Percentiles rank a stretch among this genome's conserved stretches.
These are phyloP conservation scores for Zizania palustris DNA, from an alignment of 202 grass and related monocot genomes.

Conservation along the genomic window DNA sequence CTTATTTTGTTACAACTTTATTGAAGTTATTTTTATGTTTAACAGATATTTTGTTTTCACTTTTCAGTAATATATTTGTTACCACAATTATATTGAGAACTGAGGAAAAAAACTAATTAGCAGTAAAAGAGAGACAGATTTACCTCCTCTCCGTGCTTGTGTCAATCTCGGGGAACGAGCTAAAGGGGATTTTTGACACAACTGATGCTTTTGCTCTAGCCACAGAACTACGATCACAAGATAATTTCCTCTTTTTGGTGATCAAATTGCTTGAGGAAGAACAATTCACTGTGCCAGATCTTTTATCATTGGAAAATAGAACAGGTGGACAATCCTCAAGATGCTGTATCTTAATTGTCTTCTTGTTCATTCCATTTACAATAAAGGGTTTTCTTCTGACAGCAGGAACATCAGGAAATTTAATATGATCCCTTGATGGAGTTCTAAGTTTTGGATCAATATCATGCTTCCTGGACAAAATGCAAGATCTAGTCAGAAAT, in stretches of 20 bases:
- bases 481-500: slow-evolving; percentile 41
- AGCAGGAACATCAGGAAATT: slow-evolving; percentile 58
- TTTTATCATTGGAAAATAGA: slow-evolving; percentile 27
- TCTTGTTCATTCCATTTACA: slow-evolving; percentile 46
- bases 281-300: background rate
- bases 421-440: slow-evolving; percentile 68
- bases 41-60: slow-evolving; percentile 3
- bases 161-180: slow-evolving; percentile 64
- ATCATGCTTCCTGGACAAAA: slow-evolving; percentile 69
- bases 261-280: slow-evolving; percentile 22
- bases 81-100: too few relatives aligned
- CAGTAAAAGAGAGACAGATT: slow-evolving; percentile 30
- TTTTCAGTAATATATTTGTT: background rate
- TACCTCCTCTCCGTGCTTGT: slow-evolving; percentile 58
- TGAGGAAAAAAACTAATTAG: background rate
- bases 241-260: slow-evolving; percentile 44
- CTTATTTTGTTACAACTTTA: slow-evolving; percentile 4
- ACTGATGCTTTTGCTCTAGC: slow-evolving; percentile 28
- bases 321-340: slow-evolving; percentile 31
- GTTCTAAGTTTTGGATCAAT: slow-evolving; percentile 64
- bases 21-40: background rate
- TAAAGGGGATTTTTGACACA: slow-evolving; percentile 34
- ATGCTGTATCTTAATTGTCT: slow-evolving; percentile 24
- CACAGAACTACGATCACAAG: background rate
- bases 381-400: slow-evolving; percentile 29